Base-by-base conservation (phyloP, 305 asterid genomes). In the Ajuga reptans region DNA sequence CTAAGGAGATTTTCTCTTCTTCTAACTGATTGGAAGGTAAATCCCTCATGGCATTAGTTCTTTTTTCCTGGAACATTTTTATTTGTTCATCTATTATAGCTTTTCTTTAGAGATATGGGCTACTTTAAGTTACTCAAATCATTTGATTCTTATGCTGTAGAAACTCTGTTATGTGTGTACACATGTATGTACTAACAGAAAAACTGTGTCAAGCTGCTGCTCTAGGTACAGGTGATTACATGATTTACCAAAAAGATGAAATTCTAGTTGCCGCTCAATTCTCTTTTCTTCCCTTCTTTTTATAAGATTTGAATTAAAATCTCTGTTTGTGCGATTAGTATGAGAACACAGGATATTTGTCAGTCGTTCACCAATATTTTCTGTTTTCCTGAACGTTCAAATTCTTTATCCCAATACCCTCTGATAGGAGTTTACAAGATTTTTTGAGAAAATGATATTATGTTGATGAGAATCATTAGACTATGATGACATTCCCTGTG, bases 1-100 rank as follows among this genome's bases (percentile, higher is more conserved):
- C 83, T 87, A 29, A 81, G 88, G 78, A 87, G 87, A 68, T 69
- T 86, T 49, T 89, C 96, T 68, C 81, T 93, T 75, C 91, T 86
- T 66, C 77, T 89, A 71, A 86, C 86, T 53, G 94, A 91, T 84
- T 85, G 89, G 82, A 89, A 89, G 99, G 99, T 93, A 78, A 53
- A 73, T 68, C 24, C 68, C 24, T 27, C 33, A 29, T 75, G 49
- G 31, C 42, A 39, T 21, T 42, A 24, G 33, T 54, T 47, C 15
- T 41, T 39, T 9, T 70, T 36, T 16, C 67, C 16, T 52, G 62
- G 29, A 15, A 14, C 60, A 45, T 42, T 51, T 53, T 64, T 39
- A 55, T 31, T 31, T 31, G 0, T 31, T 1, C 3, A 64, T 21
- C 15, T 11, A 9, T 59, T 64, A 7, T 33, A n/a, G 15, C 62